Conservation (phyloP, 2,329 filamentous ascomycete genomes). For the Coleophoma crateriformis region DNA sequence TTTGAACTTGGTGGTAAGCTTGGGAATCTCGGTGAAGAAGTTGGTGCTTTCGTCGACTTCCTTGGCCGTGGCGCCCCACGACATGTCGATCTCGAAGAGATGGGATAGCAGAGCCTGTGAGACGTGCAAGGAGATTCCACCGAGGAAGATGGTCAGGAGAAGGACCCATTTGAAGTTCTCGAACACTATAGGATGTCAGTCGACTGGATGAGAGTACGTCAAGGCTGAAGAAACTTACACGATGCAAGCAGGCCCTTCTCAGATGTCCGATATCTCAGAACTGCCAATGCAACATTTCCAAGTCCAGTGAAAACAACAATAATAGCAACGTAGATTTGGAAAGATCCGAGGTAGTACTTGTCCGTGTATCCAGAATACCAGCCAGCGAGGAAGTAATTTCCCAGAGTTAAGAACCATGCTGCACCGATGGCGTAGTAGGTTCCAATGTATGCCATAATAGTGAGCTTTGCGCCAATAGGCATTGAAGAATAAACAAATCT, state of each 20-base stretch:
- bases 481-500: slow-evolving; percentile 69
- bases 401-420: slow-evolving; percentile 66
- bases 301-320: slow-evolving; percentile 73
- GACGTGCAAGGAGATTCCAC: slow-evolving; percentile 73
- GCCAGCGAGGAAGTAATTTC: slow-evolving; percentile 71
- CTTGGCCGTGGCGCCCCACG: slow-evolving; percentile 75
- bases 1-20: slow-evolving; percentile 50
- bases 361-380: slow-evolving; percentile 75
- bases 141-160: slow-evolving; percentile 73
- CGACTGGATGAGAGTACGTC: no score
- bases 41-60: slow-evolving; percentile 50
- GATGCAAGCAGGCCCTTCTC: slow-evolving; percentile 51
- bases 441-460: slow-evolving; percentile 71
- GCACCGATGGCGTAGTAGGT: slow-evolving; percentile 77
- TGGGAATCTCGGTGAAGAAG: slow-evolving; percentile 50
- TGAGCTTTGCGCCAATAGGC: slow-evolving; percentile 69
- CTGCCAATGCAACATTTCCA: slow-evolving; percentile 65
- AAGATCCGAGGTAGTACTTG: slow-evolving; percentile 75
- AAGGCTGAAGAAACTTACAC: neutral
- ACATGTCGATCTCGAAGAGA: slow-evolving; percentile 80
- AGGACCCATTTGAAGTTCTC: slow-evolving; percentile 68
- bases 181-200: slow-evolving; percentile 25
- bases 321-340: slow-evolving; percentile 76
- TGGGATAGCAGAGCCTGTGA: slow-evolving; percentile 72
- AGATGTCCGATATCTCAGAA: slow-evolving; percentile 67